Percentiles rank a stretch among this genome's conserved stretches.
These are phyloP conservation scores for Podaxis pistillaris DNA, from an alignment of 768 basidiomycete species.

Conservation along the genomic window DNA sequence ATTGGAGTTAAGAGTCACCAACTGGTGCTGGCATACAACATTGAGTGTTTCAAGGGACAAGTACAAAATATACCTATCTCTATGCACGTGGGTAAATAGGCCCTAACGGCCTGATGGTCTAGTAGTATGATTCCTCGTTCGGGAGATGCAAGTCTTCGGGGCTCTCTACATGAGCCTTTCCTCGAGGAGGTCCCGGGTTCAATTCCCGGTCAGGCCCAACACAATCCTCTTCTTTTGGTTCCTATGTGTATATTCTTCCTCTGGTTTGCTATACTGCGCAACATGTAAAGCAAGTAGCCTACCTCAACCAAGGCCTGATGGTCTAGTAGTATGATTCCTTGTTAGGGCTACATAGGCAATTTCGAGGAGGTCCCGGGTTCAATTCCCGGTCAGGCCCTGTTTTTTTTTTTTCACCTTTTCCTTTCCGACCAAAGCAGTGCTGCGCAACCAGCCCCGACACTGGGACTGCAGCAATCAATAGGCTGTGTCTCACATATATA, in stretches of 20 bases:
- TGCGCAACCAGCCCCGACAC: background rate
- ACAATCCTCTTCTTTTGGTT: background rate
- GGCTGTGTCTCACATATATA: constrained; percentile 3
- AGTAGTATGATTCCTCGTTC: constrained; percentile 69
- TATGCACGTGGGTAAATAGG: background rate
- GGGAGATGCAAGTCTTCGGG: constrained; percentile 26
- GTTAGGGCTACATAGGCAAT: constrained; percentile 38
- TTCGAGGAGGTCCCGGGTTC: constrained; percentile 85
- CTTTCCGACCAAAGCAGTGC: background rate
- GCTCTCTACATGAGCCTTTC: constrained; percentile 14
- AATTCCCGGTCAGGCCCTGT: constrained; percentile 76
- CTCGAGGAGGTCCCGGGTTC: constrained; percentile 78
- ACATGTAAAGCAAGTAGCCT: background rate
- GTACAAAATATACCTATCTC: too few relatives aligned
- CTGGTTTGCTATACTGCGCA: background rate
- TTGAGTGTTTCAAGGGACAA: too few relatives aligned
- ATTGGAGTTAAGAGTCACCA: too few relatives aligned
- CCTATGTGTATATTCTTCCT: background rate
- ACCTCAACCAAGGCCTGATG: background rate
- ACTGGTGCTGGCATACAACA: too few relatives aligned
- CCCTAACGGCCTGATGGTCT: constrained; percentile 24
- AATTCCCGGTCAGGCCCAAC: constrained; percentile 61
- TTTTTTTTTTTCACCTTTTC: background rate
- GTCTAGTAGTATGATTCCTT: constrained; percentile 66
- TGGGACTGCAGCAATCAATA: background rate